Evolutionary conservation across 352 stramenopile species (phyloP), one percentile per base, ranked within the genome.

Genomic region (Phytophthora megakarya): DNA sequence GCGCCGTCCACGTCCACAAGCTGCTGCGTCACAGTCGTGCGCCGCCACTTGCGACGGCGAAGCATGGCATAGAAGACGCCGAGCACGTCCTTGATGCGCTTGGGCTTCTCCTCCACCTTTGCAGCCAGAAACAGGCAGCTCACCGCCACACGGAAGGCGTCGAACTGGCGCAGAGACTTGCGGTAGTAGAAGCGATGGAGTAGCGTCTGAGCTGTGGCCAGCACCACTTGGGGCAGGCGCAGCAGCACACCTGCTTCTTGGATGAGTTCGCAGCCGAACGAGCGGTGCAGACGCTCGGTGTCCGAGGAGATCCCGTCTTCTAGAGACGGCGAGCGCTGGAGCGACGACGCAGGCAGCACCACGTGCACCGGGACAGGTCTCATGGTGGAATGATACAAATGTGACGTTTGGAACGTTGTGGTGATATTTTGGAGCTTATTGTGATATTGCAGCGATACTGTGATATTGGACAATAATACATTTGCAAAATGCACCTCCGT

Each of bases 101-200:
- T 87, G 15, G 86, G 82, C 6, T 86, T 80, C 72, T 97, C 92
- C 61, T 98, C 92, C 22, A 96, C 82, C 52, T 98, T 98, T 5
- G 86, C 78, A 1, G 91, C 89, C 25, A 98, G 67, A 45, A 98
- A 95, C 1, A 97, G 69, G 48, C 88, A 97, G 26, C 80, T 89
- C 33, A 97, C 85, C 16, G 91, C 89, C 18, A 88, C 87, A 35
- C 86, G 91, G 59, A 98, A 97, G 16, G 87, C 89, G 65, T 98
- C 92, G 53, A 97, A 97, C 10, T 93, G 73, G 18, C 67, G 70
- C 33, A 96, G 63, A 23, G 85, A 95, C 74, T 92, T 84, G 55
- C 87, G 82, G 61, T 89, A 95, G 63, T 87, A 97, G 71, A 98
- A 98, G 28, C 92, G 82, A 40, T 98, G 92, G 10, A 97, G 73